phyloP scores from a whole-genome alignment of 2,329 filamentous ascomycete genomes.

The Lachnellula arida region DNA sequence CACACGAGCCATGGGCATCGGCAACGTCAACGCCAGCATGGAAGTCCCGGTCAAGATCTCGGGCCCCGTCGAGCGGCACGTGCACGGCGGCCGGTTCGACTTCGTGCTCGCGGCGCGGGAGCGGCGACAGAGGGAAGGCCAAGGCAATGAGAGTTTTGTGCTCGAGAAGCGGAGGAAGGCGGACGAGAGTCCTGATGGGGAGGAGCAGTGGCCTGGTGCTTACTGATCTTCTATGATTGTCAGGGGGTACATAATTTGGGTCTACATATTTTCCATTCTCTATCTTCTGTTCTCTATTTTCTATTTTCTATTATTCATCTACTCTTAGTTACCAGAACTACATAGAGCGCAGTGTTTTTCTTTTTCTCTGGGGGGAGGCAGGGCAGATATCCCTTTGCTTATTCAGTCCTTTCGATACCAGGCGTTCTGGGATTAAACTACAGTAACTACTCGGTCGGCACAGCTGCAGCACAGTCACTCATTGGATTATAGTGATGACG shows the following conservation, averaged over 20 bases:
- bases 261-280: neutral
- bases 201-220: slow-evolving; percentile 23
- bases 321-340: too few relatives aligned
- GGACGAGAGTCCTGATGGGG: slow-evolving; percentile 15
- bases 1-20: neutral
- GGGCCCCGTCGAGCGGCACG: slow-evolving; percentile 3
- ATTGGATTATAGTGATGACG: neutral
- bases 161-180: neutral
- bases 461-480: neutral
- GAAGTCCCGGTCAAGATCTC: slow-evolving; percentile 5
- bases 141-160: neutral
- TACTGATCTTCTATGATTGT: slow-evolving; percentile 9
- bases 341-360: too few relatives aligned
- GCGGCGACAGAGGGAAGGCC: slow-evolving; percentile 3
- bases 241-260: neutral
- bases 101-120: slow-evolving; percentile 13
- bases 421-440: neutral
- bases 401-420: too few relatives aligned
- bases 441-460: neutral
- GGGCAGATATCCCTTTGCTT: too few relatives aligned
- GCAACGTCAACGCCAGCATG: slow-evolving; percentile 5
- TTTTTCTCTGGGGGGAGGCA: too few relatives aligned
- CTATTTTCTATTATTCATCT: neutral
- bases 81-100: slow-evolving; percentile 4
- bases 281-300: too few relatives aligned